Percentiles rank a stretch among this genome's conserved stretches.
Conservation (phyloP, 2,329 filamentous ascomycete genomes). For the Aspergillus vadensis region DNA sequence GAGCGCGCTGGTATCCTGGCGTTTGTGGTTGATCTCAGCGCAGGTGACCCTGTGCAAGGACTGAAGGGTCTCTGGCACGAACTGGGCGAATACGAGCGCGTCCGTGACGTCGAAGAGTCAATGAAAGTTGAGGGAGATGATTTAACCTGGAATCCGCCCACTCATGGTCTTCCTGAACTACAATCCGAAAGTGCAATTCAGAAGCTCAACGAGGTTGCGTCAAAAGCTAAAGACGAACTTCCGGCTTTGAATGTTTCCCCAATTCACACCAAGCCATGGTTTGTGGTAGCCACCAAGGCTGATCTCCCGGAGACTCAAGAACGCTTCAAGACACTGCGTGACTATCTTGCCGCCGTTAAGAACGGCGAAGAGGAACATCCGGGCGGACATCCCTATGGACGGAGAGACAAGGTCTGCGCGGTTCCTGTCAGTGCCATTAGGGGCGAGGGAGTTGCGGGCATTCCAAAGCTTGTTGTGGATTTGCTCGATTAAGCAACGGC, state of each 20-base stretch:
- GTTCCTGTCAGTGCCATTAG: conserved; percentile 90
- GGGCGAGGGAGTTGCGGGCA: conserved; percentile 73
- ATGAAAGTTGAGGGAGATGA: conserved; percentile 65
- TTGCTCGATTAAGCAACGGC: conserved; percentile 37
- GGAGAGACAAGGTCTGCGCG: conserved; percentile 59
- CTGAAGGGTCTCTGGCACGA: conserved; percentile 86
- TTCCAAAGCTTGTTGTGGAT: conserved; percentile 45
- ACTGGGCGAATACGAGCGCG: conserved; percentile 82
- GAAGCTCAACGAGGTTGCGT: conserved; percentile 10
- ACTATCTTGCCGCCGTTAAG: conserved; percentile 69
- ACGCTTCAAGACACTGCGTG: conserved; percentile 70
- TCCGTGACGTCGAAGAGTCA: conserved; percentile 71
- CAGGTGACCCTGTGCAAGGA: conserved; percentile 75
- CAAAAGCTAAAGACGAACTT: conserved; percentile 31
- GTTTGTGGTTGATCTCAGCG: conserved; percentile 85
- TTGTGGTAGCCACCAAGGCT: conserved; percentile 91
- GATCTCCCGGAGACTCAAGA: conserved; percentile 77
- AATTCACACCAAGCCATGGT: conserved; percentile 95
- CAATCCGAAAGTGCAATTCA: conserved; percentile 12
- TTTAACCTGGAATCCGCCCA: conserved; percentile 52
- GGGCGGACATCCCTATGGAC: conserved; percentile 68
- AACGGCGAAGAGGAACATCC: conserved; percentile 69
- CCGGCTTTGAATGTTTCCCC: conserved; percentile 60
- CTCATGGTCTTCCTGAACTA: conserved; percentile 27
- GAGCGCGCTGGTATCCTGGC: conserved; percentile 90